These are phyloP conservation scores for Pisolithus sp. DNA, from an alignment of 768 basidiomycete species.

Conservation along the genomic window DNA sequence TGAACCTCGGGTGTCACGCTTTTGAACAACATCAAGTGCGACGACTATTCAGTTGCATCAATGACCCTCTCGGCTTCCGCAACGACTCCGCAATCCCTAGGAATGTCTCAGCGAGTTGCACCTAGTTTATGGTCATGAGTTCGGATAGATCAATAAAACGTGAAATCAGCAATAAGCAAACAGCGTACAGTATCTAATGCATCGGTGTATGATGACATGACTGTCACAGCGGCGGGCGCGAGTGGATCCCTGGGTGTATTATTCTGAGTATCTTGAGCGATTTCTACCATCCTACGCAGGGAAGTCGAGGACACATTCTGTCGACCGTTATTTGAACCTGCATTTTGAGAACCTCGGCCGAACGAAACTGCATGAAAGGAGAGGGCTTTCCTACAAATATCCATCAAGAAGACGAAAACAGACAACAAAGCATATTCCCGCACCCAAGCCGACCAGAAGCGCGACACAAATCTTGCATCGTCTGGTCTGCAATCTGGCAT, in stretches of 20 bases:
- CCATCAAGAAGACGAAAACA: not conserved
- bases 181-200: constrained; percentile 46
- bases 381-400: constrained; percentile 38
- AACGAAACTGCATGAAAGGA: constrained; percentile 59
- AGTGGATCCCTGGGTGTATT: constrained; percentile 36
- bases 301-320: constrained; percentile 11
- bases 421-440: not conserved
- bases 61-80: constrained; percentile 35
- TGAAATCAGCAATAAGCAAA: not conserved
- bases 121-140: constrained; percentile 23
- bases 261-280: constrained; percentile 45
- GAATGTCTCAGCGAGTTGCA: constrained; percentile 53
- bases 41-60: constrained; percentile 12
- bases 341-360: constrained; percentile 21
- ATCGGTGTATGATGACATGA: constrained; percentile 42
- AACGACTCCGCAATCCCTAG: constrained; percentile 52
- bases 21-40: no score
- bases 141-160: no score
- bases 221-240: constrained; percentile 23
- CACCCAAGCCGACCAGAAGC: constrained; percentile 42
- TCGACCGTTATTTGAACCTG: no score
- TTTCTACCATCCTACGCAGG: constrained; percentile 44
- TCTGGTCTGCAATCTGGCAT: constrained; percentile 31
- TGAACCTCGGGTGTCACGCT: no score
- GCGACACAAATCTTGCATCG: constrained; percentile 36